Conservation (phyloP, 1,139 yeast species). For the Kurtzmaniella quercitrusa region DNA sequence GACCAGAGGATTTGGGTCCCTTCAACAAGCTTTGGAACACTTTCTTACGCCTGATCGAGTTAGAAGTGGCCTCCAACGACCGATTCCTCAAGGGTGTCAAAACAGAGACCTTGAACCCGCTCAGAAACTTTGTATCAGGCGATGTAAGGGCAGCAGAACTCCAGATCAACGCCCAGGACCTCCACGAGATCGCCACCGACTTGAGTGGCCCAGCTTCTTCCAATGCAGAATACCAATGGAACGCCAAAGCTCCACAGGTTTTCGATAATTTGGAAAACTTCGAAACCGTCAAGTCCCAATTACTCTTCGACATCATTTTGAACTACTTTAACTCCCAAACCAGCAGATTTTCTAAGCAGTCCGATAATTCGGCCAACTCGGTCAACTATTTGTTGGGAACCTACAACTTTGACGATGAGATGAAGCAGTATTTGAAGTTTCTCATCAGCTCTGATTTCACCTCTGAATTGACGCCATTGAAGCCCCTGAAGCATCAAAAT, state of each 20-base stretch:
- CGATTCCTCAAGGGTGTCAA: conserved; percentile 49
- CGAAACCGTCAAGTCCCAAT: conserved; percentile 62
- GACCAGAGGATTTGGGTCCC: conserved; percentile 49
- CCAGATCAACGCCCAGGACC: conserved; percentile 38
- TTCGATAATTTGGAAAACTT: conserved; percentile 74
- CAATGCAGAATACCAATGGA: conserved; percentile 56
- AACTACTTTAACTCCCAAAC: conserved; percentile 63
- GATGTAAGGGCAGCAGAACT: conserved; percentile 48
- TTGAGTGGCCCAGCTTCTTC: conserved; percentile 15
- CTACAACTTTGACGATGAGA: conserved; percentile 36
- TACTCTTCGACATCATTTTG: conserved; percentile 65
- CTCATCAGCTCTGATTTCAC: conserved; percentile 24
- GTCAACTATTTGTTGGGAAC: conserved; percentile 57
- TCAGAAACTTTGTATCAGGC: conserved; percentile 47
- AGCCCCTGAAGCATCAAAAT: neutral
- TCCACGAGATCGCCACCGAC: conserved; percentile 29
- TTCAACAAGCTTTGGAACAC: conserved; percentile 57
- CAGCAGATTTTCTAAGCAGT: conserved; percentile 40
- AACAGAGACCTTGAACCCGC: conserved; percentile 52
- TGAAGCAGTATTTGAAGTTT: conserved; percentile 34
- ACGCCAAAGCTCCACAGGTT: conserved; percentile 69
- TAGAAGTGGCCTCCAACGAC: conserved; percentile 52
- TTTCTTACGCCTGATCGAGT: conserved; percentile 46
- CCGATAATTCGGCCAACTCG: conserved; percentile 58
- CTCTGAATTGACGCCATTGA: conserved; percentile 5